phyloP scores from a whole-genome alignment of 2,329 filamentous ascomycete genomes.

The Drechslerella coelobrocha region DNA sequence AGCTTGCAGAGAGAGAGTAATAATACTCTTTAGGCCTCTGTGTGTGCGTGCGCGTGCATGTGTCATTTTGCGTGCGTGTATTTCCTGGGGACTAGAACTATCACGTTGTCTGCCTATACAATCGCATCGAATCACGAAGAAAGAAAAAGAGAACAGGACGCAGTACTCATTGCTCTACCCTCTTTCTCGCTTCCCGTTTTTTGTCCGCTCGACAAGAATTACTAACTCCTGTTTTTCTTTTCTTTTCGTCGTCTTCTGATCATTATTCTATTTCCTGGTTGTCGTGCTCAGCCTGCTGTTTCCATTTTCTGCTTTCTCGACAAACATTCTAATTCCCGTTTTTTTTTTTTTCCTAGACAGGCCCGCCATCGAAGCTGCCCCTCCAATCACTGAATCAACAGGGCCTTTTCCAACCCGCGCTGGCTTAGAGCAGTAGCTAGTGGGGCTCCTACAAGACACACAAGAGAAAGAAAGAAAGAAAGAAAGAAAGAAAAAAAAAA shows the following conservation, averaged over 20 bases:
- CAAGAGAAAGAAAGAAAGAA: not conserved
- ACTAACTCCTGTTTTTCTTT: too few species aligned
- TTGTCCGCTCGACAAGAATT: too few species aligned
- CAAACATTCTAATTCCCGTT: too few species aligned
- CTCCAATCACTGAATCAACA: too few species aligned
- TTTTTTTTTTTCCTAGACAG: conserved; percentile 13
- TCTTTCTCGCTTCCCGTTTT: not conserved
- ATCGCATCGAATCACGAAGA: conserved; percentile 32
- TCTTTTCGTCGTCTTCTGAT: too few species aligned
- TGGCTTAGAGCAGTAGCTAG: too few species aligned
- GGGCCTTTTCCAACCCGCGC: too few species aligned
- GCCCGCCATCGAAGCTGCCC: too few species aligned
- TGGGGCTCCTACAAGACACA: too few species aligned
- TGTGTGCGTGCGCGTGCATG: conserved; percentile 18
- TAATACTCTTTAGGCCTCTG: conserved; percentile 1
- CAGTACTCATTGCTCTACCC: conserved; percentile 9
- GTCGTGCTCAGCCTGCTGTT: too few species aligned
- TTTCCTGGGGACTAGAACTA: conserved; percentile 33
- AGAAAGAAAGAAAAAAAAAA: not conserved
- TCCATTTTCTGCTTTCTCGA: too few species aligned
- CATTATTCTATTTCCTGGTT: too few species aligned
- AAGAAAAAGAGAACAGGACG: conserved; percentile 31
- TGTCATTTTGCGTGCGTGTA: conserved; percentile 40
- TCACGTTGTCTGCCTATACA: conserved; percentile 48
- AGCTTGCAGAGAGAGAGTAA: conserved; percentile 20